These are phyloP conservation scores for Diaporthe caulivora DNA, from an alignment of 2,329 filamentous ascomycete species.

Conservation along the genomic window DNA sequence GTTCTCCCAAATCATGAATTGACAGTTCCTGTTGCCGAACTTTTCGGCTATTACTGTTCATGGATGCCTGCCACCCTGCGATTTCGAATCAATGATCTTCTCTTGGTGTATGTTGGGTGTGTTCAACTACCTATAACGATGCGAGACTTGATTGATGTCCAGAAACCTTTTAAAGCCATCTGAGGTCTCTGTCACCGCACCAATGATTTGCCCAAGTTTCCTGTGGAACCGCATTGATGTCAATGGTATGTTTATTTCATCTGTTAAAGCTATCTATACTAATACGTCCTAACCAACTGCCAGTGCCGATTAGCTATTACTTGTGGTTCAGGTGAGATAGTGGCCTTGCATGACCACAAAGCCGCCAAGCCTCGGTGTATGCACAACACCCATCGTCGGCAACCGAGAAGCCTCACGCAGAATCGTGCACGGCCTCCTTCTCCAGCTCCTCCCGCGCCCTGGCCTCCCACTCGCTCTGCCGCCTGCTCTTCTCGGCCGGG, in stretches of 20 bases:
- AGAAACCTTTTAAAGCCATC: not conserved
- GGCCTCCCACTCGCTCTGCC: slow-evolving; percentile 37
- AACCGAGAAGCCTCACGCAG: not conserved
- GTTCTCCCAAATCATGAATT: not conserved
- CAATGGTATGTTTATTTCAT: not conserved
- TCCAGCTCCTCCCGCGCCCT: slow-evolving; percentile 33
- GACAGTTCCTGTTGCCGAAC: not conserved
- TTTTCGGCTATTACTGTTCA: not conserved
- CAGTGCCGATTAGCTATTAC: not conserved
- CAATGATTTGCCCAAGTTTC: too few relatives aligned
- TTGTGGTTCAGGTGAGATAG: not conserved
- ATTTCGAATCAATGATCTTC: not conserved
- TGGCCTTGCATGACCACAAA: not conserved
- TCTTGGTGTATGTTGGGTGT: too few relatives aligned
- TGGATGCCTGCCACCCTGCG: too few relatives aligned
- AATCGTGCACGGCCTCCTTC: slow-evolving; percentile 3
- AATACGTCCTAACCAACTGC: not conserved
- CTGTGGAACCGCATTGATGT: not conserved
- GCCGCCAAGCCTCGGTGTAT: not conserved
- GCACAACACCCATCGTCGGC: not conserved
- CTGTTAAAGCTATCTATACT: not conserved
- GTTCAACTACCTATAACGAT: too few relatives aligned
- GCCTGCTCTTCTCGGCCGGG: not conserved
- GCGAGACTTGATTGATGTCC: not conserved
- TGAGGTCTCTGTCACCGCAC: not conserved